Conservation (phyloP, 2,329 filamentous ascomycete genomes). For the Ceratocystis alfenasii region DNA sequence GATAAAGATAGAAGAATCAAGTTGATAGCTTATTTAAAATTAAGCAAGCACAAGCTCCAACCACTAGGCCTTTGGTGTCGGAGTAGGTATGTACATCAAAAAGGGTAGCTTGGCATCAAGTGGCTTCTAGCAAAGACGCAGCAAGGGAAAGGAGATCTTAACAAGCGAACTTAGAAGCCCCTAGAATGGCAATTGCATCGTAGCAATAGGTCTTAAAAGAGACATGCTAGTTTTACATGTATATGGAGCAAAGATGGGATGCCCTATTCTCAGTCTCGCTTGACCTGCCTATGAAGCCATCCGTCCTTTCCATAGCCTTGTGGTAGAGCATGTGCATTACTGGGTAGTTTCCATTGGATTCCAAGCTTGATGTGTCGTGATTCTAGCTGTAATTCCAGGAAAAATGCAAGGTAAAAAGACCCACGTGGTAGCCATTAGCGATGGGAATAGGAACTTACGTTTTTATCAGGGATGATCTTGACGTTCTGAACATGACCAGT, state of each 20-base stretch:
- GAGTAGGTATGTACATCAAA: neutral
- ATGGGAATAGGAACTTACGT: constrained; percentile 51
- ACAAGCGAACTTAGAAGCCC: neutral
- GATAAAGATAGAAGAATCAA: neutral
- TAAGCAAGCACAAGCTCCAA: neutral
- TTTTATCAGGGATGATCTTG: constrained; percentile 99
- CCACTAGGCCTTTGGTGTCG: neutral
- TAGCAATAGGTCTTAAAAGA: neutral
- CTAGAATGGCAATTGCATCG: neutral
- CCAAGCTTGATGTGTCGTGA: neutral
- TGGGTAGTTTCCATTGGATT: neutral
- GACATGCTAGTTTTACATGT: neutral
- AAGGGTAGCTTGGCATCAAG: neutral
- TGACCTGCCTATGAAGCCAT: neutral
- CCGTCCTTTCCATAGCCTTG: neutral
- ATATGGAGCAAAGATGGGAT: neutral
- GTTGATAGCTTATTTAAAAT: neutral
- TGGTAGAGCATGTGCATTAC: neutral
- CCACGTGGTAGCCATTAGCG: neutral
- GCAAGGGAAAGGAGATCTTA: neutral
- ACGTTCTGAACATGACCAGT: constrained; percentile 96
- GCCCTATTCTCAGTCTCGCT: neutral
- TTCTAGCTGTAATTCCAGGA: neutral
- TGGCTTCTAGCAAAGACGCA: neutral
- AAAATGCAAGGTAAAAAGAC: neutral